phyloP scores from a whole-genome alignment of 176 grass and related monocot genomes.

The Aegilops speltoides region DNA sequence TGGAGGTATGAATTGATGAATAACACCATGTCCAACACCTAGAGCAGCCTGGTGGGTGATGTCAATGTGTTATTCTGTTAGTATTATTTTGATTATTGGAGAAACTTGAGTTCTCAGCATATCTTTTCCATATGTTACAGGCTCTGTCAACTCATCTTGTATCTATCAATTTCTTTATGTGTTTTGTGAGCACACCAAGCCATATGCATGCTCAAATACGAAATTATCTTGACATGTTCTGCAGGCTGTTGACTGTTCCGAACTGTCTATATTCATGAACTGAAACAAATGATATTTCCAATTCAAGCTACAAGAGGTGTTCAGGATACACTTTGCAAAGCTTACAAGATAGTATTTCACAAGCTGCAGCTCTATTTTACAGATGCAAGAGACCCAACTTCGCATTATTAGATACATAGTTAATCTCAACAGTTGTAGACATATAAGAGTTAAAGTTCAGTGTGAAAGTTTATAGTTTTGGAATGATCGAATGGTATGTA shows the following conservation, averaged over 20 bases:
- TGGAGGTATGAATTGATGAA: neutral
- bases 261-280: conserved; percentile 10
- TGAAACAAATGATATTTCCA: neutral
- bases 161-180: neutral
- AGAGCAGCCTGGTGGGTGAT: neutral
- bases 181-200: neutral
- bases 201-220: neutral
- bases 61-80: neutral
- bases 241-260: neutral
- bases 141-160: neutral
- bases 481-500: neutral
- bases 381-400: conserved; percentile 2
- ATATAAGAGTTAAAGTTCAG: neutral
- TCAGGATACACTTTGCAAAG: neutral
- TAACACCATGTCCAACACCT: neutral
- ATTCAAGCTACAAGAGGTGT: neutral
- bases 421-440: neutral
- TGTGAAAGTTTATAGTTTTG: conserved; percentile 8
- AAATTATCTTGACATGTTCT: neutral
- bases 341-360: neutral
- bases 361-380: conserved; percentile 6
- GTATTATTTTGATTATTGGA: neutral
- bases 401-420: conserved; percentile 35
- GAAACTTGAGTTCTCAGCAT: neutral
- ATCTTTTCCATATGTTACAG: neutral